Evolutionary conservation across 441 rosid genomes (phyloP).

Genomic region (Populus hybrid): DNA sequence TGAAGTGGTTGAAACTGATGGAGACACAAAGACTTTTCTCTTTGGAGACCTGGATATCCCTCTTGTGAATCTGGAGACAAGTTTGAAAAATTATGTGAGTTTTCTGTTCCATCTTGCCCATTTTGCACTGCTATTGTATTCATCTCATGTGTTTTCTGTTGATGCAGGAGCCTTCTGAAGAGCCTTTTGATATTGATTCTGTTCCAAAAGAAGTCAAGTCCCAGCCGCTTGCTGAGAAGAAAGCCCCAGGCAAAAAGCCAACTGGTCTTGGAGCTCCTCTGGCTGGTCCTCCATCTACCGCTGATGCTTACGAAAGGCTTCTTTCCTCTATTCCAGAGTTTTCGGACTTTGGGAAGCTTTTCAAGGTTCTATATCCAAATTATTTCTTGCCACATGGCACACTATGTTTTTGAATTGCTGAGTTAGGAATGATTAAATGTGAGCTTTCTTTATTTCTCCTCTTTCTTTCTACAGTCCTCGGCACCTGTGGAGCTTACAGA

Average conservation of each 20-base stretch:
- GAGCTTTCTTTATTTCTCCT: constrained; percentile 3
- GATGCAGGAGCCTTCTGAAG: constrained; percentile 76
- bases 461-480: constrained; percentile 53
- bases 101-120: constrained; percentile 13
- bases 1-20: constrained; percentile 59
- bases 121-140: constrained; percentile 8
- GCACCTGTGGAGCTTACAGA: constrained; percentile 93
- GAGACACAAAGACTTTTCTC: constrained; percentile 62
- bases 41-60: constrained; percentile 85
- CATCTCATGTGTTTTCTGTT: constrained; percentile 26
- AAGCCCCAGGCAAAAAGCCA: constrained; percentile 89
- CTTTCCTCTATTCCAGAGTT: constrained; percentile 84
- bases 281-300: constrained; percentile 56
- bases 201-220: constrained; percentile 89
- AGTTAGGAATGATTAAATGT: constrained; percentile 12
- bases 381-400: constrained; percentile 2
- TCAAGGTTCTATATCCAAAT: constrained; percentile 60
- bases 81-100: constrained; percentile 87
- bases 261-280: constrained; percentile 76
- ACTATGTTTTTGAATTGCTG: neutral
- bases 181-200: constrained; percentile 69
- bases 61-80: constrained; percentile 78
- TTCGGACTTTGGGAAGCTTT: constrained; percentile 71
- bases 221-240: constrained; percentile 88
- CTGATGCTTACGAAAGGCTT: constrained; percentile 73